Percentiles rank a stretch among this genome's conserved stretches.
phyloP scores from a whole-genome alignment of 73 alveolate genomes.

The Blepharisma stoltei region DNA sequence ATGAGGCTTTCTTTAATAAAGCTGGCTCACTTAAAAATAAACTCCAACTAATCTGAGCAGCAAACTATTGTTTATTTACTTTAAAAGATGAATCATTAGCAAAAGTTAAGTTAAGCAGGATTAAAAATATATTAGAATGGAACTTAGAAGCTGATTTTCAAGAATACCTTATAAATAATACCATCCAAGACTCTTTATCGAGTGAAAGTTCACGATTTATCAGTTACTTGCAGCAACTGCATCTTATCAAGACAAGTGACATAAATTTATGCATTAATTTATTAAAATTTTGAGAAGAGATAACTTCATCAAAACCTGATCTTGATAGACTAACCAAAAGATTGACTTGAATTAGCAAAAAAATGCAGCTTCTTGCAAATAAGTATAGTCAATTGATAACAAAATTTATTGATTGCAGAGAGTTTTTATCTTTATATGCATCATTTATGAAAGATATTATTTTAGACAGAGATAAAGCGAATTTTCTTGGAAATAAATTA shows the following conservation, averaged over 20 bases:
- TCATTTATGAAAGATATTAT: not conserved
- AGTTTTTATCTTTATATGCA: not conserved
- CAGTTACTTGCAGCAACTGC: not conserved
- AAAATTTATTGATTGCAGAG: not conserved
- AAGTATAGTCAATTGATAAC: not conserved
- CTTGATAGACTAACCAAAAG: not conserved
- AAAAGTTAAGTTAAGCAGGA: not conserved
- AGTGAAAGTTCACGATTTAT: not conserved
- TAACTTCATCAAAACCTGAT: not conserved
- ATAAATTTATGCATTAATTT: not conserved
- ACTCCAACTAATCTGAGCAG: not conserved
- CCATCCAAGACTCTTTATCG: not conserved
- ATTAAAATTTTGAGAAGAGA: not conserved
- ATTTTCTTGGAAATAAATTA: not conserved
- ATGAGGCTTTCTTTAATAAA: not conserved
- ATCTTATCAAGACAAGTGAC: not conserved
- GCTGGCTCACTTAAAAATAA: not conserved
- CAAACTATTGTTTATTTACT: not conserved
- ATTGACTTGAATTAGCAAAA: not conserved
- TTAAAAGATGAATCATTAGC: conserved; percentile 4
- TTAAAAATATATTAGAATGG: not conserved
- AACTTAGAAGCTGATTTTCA: conserved; percentile 9
- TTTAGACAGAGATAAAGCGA: not conserved
- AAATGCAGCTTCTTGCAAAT: not conserved
- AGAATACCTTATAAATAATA: not conserved